Conservation (phyloP, 768 basidiomycete genomes). For the Lactarius pseudohatsudake region DNA sequence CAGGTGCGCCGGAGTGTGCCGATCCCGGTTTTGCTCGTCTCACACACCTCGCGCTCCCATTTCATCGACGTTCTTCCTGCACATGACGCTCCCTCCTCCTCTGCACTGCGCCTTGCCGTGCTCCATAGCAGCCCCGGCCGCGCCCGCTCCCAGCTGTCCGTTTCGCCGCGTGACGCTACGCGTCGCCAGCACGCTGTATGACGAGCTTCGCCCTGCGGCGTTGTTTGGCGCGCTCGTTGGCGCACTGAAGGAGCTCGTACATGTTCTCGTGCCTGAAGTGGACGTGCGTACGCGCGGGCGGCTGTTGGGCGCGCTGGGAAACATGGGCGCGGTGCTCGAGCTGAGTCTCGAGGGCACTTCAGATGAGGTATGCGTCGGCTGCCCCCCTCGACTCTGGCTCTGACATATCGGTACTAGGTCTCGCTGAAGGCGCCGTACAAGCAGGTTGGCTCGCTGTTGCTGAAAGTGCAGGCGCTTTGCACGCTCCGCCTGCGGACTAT, state of each 20-base stretch:
- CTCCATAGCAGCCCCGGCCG: constrained; percentile 32
- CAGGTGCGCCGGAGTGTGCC: too few relatives aligned
- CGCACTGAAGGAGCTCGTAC: background rate
- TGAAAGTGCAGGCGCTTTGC: constrained; percentile 25
- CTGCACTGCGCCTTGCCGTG: background rate
- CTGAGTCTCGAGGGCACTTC: constrained; percentile 27
- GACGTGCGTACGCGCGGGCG: constrained; percentile 36
- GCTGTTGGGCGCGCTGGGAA: constrained; percentile 35
- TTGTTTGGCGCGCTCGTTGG: too few relatives aligned
- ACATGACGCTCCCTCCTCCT: background rate
- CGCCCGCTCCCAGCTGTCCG: constrained; percentile 34
- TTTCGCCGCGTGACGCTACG: constrained; percentile 32
- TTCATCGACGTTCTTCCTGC: constrained; percentile 11
- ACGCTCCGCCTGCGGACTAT: too few relatives aligned
- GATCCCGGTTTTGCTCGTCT: constrained; percentile 30
- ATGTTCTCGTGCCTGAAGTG: constrained; percentile 24
- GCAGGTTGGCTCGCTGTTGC: constrained; percentile 33
- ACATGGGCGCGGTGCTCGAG: constrained; percentile 32
- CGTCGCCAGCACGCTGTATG: constrained; percentile 37
- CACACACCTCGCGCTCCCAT: constrained; percentile 16
- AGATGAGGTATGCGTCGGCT: constrained; percentile 29
- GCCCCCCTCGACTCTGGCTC: too few relatives aligned
- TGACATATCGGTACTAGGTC: constrained; percentile 1
- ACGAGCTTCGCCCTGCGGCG: constrained; percentile 37
- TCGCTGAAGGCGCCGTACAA: constrained; percentile 34